These are phyloP conservation scores for Echites panduratus DNA, from an alignment of 257 asterid genomes.

Conservation along the genomic window DNA sequence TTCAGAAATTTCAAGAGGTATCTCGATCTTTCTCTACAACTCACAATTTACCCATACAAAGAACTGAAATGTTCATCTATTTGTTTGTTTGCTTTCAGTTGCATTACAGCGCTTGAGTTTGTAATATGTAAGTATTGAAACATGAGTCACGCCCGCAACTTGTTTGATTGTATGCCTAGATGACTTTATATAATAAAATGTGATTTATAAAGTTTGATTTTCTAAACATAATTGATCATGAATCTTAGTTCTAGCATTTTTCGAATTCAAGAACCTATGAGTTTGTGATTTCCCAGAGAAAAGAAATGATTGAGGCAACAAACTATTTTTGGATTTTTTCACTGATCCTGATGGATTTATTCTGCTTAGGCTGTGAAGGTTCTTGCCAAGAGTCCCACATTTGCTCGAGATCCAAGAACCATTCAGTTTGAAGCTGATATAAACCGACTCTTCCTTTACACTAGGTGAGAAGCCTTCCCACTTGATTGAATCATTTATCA, in stretches of 20 bases:
- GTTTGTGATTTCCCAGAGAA: not conserved
- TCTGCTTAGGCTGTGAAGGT: conserved; percentile 64
- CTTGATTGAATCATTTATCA: not conserved
- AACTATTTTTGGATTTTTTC: no score
- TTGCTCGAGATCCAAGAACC: conserved; percentile 55
- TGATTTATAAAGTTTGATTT: not conserved
- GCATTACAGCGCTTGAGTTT: not conserved
- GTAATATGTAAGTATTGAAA: no score
- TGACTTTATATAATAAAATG: not conserved
- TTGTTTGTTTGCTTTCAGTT: not conserved
- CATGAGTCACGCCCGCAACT: not conserved
- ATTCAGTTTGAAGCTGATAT: conserved; percentile 80
- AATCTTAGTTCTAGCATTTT: no score
- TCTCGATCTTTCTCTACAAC: not conserved
- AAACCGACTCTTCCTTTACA: conserved; percentile 71
- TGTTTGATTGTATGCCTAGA: conserved; percentile 12
- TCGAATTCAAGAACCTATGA: not conserved
- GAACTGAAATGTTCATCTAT: not conserved
- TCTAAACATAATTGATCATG: no score
- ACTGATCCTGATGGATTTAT: not conserved
- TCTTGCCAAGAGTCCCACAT: conserved; percentile 82
- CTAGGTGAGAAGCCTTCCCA: conserved; percentile 42
- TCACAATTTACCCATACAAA: no score
- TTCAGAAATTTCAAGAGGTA: conserved; percentile 36
- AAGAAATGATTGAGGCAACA: not conserved